phyloP scores from a whole-genome alignment of 2,329 filamentous ascomycete species.

The Trichoderma asperellum region DNA sequence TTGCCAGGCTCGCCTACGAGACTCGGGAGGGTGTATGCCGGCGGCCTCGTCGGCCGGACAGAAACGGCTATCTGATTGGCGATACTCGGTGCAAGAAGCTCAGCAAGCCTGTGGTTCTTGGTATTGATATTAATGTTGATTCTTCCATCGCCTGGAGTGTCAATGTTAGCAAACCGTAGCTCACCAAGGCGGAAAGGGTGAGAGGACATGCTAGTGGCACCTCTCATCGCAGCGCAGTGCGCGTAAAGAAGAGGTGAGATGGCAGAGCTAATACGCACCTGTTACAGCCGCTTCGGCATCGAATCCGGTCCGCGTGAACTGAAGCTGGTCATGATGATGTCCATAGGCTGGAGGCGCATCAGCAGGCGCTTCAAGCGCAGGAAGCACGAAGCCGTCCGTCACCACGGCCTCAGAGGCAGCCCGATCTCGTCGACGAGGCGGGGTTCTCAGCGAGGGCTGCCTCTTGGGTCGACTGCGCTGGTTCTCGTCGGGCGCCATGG shows the following conservation, averaged over 20 bases:
- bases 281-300: constrained; percentile 64
- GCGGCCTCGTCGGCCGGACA: constrained; percentile 60
- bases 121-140: constrained; percentile 81
- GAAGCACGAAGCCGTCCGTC: constrained; percentile 47
- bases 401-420: constrained; percentile 38
- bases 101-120: constrained; percentile 66
- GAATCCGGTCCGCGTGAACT: constrained; percentile 65
- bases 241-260: constrained; percentile 11
- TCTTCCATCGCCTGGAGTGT: constrained; percentile 68
- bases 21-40: constrained; percentile 73
- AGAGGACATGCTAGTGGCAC: not conserved
- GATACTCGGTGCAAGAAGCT: constrained; percentile 68
- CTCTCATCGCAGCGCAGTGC: not conserved
- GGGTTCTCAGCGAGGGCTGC: constrained; percentile 13
- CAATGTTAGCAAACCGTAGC: not conserved
- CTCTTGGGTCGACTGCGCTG: constrained; percentile 34
- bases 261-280: constrained; percentile 42
- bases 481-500: constrained; percentile 38
- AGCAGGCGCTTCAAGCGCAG: constrained; percentile 46
- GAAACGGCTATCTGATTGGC: constrained; percentile 58
- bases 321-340: constrained; percentile 58
- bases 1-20: constrained; percentile 67
- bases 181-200: not conserved
- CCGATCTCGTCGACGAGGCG: constrained; percentile 30
- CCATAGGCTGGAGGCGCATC: constrained; percentile 63